These are phyloP conservation scores for Trichoderma reesei DNA, from an alignment of 495 filamentous ascomycete species.

Conservation along the genomic window DNA sequence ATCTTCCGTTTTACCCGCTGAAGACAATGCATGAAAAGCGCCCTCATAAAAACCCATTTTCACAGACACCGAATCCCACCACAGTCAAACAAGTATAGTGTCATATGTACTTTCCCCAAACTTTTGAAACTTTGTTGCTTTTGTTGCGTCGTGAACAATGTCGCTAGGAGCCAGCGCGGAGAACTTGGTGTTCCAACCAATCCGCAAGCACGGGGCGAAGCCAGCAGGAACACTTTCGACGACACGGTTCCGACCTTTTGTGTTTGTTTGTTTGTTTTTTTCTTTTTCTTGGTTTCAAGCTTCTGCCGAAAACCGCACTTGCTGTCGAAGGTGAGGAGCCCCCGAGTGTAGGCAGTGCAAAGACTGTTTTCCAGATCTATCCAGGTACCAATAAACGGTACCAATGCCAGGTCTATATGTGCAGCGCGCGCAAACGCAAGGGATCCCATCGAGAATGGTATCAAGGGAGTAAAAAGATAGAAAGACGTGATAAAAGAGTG, in stretches of 20 bases:
- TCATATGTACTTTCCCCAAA: slow-evolving; percentile 5
- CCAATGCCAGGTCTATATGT: slow-evolving; percentile 6
- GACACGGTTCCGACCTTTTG: background rate
- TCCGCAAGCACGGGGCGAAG: background rate
- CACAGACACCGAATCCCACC: background rate
- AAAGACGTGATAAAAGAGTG: background rate
- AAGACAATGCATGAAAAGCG: slow-evolving; percentile 9
- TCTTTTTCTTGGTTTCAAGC: background rate
- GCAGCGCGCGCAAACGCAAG: slow-evolving; percentile 1
- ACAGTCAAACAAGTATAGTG: slow-evolving; percentile 5
- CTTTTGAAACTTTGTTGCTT: slow-evolving; percentile 1
- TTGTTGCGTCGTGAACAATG: background rate
- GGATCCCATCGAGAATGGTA: slow-evolving; percentile 1
- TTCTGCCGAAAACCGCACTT: background rate
- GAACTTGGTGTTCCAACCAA: background rate
- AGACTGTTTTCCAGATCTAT: slow-evolving; percentile 4
- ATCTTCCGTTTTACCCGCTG: slow-evolving; percentile 10
- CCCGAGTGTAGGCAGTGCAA: background rate
- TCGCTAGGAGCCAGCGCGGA: background rate
- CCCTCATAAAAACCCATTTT: slow-evolving; percentile 9
- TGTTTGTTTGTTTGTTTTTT: background rate
- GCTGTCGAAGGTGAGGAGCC: background rate
- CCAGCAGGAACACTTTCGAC: background rate
- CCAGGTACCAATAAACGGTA: slow-evolving; percentile 5
- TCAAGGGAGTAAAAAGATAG: background rate